Evolutionary conservation across 768 basidiomycete species (phyloP).

Genomic region (Leucogyrophana mollusca): DNA sequence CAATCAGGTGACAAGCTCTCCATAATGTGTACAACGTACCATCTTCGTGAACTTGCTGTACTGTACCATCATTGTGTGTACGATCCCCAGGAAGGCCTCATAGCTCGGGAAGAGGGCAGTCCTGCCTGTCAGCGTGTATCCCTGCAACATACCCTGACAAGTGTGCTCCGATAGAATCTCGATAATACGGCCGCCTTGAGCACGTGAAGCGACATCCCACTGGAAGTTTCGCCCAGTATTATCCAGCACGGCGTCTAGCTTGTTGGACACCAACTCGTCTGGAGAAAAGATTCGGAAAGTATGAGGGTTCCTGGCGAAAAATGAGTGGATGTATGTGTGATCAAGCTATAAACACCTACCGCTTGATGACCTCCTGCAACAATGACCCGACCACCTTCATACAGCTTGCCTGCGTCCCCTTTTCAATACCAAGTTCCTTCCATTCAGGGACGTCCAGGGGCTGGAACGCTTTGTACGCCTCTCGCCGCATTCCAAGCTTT

Average conservation of each 20-base stretch:
- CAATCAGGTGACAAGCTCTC: background rate
- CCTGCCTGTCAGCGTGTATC: conserved; percentile 87
- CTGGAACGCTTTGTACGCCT: conserved; percentile 60
- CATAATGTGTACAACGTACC: conserved; percentile 36
- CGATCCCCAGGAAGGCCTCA: conserved; percentile 88
- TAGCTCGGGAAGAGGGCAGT: conserved; percentile 88
- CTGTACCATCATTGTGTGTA: conserved; percentile 88
- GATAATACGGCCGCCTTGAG: conserved; percentile 76
- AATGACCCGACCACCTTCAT: conserved; percentile 71
- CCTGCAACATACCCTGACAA: conserved; percentile 88
- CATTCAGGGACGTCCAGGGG: conserved; percentile 69
- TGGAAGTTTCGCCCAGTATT: conserved; percentile 74
- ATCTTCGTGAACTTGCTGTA: conserved; percentile 90
- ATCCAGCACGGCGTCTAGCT: conserved; percentile 79
- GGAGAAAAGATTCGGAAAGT: conserved; percentile 90
- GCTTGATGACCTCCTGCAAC: conserved; percentile 52
- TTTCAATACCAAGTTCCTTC: conserved; percentile 49
- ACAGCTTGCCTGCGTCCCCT: conserved; percentile 64
- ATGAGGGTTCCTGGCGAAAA: conserved; percentile 57
- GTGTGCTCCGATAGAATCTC: conserved; percentile 91
- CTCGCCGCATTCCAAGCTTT: conserved; percentile 69
- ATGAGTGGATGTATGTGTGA: background rate
- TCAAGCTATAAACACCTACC: conserved; percentile 34
- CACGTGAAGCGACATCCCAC: conserved; percentile 72
- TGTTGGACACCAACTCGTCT: conserved; percentile 85